Conservation (phyloP, 169 alveolate species). For the Cryptosporidium ryanae region DNA sequence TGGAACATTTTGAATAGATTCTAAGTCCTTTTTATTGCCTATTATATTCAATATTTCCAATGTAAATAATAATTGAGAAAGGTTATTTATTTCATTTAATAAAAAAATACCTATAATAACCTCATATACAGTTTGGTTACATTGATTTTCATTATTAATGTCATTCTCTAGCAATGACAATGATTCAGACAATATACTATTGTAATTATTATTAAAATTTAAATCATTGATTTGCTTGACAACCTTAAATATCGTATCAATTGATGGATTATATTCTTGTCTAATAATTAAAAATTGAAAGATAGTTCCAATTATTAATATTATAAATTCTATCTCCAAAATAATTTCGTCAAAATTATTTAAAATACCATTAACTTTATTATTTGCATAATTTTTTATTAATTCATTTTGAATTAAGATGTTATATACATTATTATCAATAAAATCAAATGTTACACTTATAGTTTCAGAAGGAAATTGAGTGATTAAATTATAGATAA, state of each 20-base stretch:
- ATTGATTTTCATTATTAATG: slow-evolving; percentile 21
- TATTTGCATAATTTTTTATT: background rate
- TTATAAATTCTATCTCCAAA: slow-evolving; percentile 17
- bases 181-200: background rate
- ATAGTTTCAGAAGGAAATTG: slow-evolving; percentile 50
- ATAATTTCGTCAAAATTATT: slow-evolving; percentile 14
- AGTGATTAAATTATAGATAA: slow-evolving; percentile 28
- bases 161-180: slow-evolving; percentile 5
- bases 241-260: slow-evolving; percentile 6
- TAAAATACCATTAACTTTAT: background rate
- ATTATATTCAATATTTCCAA: slow-evolving; percentile 12
- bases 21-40: slow-evolving; percentile 13
- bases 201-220: background rate
- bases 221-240: background rate
- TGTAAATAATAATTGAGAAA: slow-evolving; percentile 12
- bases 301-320: slow-evolving; percentile 47
- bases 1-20: background rate
- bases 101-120: slow-evolving; percentile 38
- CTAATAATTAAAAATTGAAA: slow-evolving; percentile 58
- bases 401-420: background rate
- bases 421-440: slow-evolving; percentile 18
- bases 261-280: slow-evolving; percentile 55
- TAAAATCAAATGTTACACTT: slow-evolving; percentile 3
- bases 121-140: slow-evolving; percentile 36
- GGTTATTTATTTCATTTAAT: slow-evolving; percentile 15